Percentiles rank a stretch among this genome's conserved stretches.
Conservation (phyloP, 495 filamentous ascomycete genomes). For the Penicillium arizonense region DNA sequence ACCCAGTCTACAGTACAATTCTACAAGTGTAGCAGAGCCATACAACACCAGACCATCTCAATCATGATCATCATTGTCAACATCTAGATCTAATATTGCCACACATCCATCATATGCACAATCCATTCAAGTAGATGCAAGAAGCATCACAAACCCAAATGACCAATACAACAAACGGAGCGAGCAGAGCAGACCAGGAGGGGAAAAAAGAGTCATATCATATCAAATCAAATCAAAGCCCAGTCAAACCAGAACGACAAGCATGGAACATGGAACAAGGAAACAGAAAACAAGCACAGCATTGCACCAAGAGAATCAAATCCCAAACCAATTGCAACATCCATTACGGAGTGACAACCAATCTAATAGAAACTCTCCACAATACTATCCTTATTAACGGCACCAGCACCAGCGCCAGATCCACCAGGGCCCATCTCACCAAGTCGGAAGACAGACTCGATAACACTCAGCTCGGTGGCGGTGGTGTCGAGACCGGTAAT, state of each 20-base stretch:
- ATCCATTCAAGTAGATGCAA: conserved; percentile 7
- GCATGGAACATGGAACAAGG: too few species aligned
- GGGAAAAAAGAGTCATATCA: too few species aligned
- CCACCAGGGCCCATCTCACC: conserved; percentile 64
- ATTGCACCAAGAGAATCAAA: neutral
- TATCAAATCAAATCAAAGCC: too few species aligned
- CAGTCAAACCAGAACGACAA: too few species aligned
- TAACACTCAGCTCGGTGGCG: conserved; percentile 91
- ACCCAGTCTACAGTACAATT: too few species aligned
- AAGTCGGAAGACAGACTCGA: conserved; percentile 91
- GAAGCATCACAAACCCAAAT: neutral
- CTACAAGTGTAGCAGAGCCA: too few species aligned
- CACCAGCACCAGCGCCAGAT: conserved; percentile 62
- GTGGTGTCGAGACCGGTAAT: conserved; percentile 97
- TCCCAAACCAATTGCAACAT: neutral
- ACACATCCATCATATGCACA: conserved; percentile 3
- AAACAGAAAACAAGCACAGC: too few species aligned
- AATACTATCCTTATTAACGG: conserved; percentile 90
- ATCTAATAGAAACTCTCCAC: conserved; percentile 95
- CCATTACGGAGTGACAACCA: neutral
- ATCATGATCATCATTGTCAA: conserved; percentile 3
- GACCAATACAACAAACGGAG: neutral
- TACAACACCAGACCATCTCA: neutral
- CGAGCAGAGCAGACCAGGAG: neutral
- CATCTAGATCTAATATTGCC: conserved; percentile 4